These are phyloP conservation scores for Obelidium mucronatum DNA, from an alignment of 192 early-diverging fungal genomes.

Conservation along the genomic window DNA sequence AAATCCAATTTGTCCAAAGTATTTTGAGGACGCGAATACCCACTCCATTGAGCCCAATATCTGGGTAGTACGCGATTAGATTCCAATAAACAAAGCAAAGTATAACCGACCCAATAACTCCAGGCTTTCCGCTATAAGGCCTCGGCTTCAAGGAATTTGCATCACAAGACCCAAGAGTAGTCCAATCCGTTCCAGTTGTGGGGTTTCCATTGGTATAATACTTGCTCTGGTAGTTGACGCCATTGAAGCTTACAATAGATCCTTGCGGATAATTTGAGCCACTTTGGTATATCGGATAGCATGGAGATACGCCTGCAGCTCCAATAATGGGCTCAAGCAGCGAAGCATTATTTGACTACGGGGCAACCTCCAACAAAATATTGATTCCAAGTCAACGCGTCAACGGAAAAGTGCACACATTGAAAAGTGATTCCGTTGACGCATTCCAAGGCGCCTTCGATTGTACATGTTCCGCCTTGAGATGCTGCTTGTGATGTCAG, in stretches of 20 bases:
- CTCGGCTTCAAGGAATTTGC: neutral
- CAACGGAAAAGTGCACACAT: neutral
- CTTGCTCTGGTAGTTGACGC: slow-evolving; percentile 13
- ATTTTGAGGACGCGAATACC: slow-evolving; percentile 25
- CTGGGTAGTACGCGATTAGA: too few species aligned
- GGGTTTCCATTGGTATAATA: slow-evolving; percentile 10
- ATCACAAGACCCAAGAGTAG: neutral
- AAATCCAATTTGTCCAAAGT: slow-evolving; percentile 8
- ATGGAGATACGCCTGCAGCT: neutral
- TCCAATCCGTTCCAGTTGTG: slow-evolving; percentile 11
- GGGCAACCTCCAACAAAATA: neutral
- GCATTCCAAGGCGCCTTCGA: slow-evolving; percentile 1
- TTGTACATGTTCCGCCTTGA: neutral
- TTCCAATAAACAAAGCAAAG: too few species aligned
- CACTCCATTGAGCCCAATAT: slow-evolving; percentile 24
- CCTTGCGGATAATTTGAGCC: neutral
- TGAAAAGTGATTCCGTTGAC: neutral
- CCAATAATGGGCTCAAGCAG: neutral
- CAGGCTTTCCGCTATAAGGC: neutral
- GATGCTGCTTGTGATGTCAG: neutral
- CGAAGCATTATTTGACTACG: neutral
- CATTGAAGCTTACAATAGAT: neutral
- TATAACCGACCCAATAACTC: slow-evolving; percentile 9
- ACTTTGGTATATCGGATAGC: neutral
- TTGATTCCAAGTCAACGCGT: neutral